Percentiles rank a stretch among this genome's conserved stretches.
Evolutionary conservation across 805 yeast species (phyloP).

Genomic region (Cyberlindnera maclurae): DNA sequence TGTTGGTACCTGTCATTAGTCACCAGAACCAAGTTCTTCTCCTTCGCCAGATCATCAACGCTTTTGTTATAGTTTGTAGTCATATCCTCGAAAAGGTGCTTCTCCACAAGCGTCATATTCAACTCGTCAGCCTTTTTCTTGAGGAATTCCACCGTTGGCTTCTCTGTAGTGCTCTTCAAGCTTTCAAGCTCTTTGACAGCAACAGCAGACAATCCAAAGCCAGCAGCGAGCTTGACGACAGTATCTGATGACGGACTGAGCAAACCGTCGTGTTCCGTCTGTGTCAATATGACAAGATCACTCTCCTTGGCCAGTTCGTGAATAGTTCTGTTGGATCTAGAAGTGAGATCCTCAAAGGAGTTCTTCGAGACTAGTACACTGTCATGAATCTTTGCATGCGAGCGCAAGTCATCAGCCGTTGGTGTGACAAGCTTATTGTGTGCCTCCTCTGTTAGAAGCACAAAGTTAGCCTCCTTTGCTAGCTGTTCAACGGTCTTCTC

Average conservation of each 20-base stretch:
- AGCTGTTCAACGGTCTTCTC: conserved; percentile 11
- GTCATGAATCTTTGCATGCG: conserved; percentile 7
- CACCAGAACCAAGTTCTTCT: conserved; percentile 18
- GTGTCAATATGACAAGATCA: conserved; percentile 10
- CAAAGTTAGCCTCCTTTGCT: conserved; percentile 20
- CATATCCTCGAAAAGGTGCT: conserved; percentile 9
- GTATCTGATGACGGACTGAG: conserved; percentile 12
- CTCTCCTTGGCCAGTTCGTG: conserved; percentile 18
- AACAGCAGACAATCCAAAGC: conserved; percentile 9
- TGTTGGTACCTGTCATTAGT: conserved; percentile 8
- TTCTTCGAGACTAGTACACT: conserved; percentile 6
- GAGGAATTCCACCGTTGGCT: conserved; percentile 10
- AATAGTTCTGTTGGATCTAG: conserved; percentile 12
- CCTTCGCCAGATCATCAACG: conserved; percentile 20
- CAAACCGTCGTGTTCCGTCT: conserved; percentile 12
- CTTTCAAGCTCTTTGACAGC: conserved; percentile 2
- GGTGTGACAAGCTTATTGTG: conserved; percentile 13
- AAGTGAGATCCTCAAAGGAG: conserved; percentile 7
- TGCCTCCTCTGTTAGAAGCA: conserved; percentile 21
- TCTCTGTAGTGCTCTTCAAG: conserved; percentile 4
- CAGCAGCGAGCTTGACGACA: conserved; percentile 5
- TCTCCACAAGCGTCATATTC: conserved; percentile 11
- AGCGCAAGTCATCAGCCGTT: conserved; percentile 2
- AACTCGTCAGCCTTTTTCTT: conserved; percentile 8
- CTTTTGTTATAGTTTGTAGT: conserved; percentile 17